Evolutionary conservation across 1,284 basidiomycete genomes (phyloP).

Genomic region (Cryptococcus jaspeensis): DNA sequence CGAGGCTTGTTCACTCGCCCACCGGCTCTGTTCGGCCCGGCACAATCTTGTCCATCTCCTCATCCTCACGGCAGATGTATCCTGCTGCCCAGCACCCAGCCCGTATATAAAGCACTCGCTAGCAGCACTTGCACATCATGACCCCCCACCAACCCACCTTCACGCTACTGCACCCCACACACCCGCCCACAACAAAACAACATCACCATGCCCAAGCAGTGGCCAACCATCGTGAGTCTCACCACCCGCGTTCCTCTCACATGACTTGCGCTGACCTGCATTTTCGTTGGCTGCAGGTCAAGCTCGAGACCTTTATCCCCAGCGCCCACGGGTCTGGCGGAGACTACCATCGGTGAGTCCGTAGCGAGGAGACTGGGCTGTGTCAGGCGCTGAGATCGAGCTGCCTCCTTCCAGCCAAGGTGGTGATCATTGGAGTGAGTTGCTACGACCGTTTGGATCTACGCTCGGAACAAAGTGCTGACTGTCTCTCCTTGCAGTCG

Average conservation of each 20-base stretch:
- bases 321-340: conserved; percentile 54
- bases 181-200: not conserved
- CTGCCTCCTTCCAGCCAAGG: conserved; percentile 24
- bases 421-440: conserved; percentile 49
- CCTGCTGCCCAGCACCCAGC: too few species aligned
- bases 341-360: conserved; percentile 55
- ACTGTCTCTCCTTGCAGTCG: conserved; percentile 28
- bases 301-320: conserved; percentile 54
- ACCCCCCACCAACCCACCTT: too few species aligned
- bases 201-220: conserved; percentile 33
- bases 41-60: too few species aligned
- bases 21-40: too few species aligned
- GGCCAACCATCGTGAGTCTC: conserved; percentile 44
- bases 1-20: too few species aligned
- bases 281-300: conserved; percentile 26
- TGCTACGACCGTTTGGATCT: too few species aligned
- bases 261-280: not conserved
- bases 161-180: not conserved
- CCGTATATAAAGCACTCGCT: too few species aligned
- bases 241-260: too few species aligned
- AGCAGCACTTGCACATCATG: too few species aligned
- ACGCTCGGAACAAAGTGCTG: too few species aligned
- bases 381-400: conserved; percentile 6
- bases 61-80: too few species aligned
- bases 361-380: not conserved